Conservation (phyloP, 441 rosid genomes). For the Eruca vesicaria region DNA sequence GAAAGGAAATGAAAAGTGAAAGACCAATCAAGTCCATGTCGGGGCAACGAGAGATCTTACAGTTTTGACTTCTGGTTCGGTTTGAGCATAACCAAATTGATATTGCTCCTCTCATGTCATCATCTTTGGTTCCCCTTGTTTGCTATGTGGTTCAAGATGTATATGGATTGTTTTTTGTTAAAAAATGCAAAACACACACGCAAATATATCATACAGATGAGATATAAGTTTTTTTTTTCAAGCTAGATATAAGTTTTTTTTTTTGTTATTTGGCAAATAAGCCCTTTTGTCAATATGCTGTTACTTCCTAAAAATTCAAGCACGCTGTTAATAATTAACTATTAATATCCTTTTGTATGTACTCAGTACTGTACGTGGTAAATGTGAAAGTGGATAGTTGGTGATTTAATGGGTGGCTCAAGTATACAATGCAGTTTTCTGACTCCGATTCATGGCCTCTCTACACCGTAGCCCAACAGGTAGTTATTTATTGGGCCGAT, state of each 20-base stretch:
- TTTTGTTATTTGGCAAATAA: too few relatives aligned
- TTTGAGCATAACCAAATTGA: constrained; percentile 13
- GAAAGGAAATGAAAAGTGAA: background rate
- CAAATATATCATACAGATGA: too few relatives aligned
- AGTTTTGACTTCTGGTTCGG: constrained; percentile 25
- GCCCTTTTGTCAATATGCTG: too few relatives aligned
- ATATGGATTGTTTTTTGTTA: too few relatives aligned
- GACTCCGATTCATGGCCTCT: background rate
- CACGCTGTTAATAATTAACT: background rate
- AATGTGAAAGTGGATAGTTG: background rate
- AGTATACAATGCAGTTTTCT: background rate
- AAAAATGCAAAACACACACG: too few relatives aligned
- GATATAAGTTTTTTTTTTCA: too few relatives aligned
- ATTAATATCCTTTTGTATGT: background rate
- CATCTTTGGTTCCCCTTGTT: constrained; percentile 12
- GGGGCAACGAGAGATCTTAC: constrained; percentile 1
- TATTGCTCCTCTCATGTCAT: background rate
- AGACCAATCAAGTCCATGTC: constrained; percentile 24
- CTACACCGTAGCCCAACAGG: background rate
- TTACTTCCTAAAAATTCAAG: background rate
- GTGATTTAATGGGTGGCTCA: background rate
- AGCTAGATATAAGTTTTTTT: too few relatives aligned
- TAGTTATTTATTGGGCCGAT: background rate
- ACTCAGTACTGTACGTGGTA: background rate
- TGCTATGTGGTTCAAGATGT: background rate